Base-by-base conservation (phyloP, 2,329 filamentous ascomycete species). In the Karstenula rhodostoma region DNA sequence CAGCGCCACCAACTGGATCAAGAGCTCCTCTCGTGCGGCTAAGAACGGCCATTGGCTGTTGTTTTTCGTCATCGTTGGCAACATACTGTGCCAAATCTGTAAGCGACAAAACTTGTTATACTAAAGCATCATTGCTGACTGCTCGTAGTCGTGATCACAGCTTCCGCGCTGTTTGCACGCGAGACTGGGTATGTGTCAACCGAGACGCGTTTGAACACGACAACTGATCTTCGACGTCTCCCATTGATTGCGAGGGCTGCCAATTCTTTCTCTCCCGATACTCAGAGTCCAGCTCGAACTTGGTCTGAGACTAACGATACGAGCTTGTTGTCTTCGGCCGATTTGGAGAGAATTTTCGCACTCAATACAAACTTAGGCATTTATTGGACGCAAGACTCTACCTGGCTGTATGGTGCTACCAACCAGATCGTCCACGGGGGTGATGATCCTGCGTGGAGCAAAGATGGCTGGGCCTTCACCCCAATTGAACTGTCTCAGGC, bases 391-490 rank as follows among this genome's bases (percentile, higher is more conserved):
- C 3, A 46, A 46, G 43, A 46, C 23, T 46, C 43, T n/a, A 67
- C 64, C 50, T 71, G 69, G 69, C 57, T 70, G 27, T 65, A 66
- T 54, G 57, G 56, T 7, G 67, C 65, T 10, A 55, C 59, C 3
- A 58, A 67, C 10, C 60, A 69, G 43, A 46, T 64, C 13, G 58
- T 67, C 13, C 54, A 64, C 13, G 59, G 65, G 33, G 63, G 57
- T 2, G 58, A 59, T 12, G 51, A 67, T 15, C 67, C 68, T 1
- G 37, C 40, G 9, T 71, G 69, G 69, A 70, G 66, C 48, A 60
- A 43, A 9, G 59, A 71, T 37, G 65, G 64, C 2, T 70, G 65
- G 67, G 66, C 63, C 29, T 70, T 72, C 50, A 64, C 67, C n/a
- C 69, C 67, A 32, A 19, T 67, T 1, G 37, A 58, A n/a, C 27